These are phyloP conservation scores for Trichophyton simii DNA, from an alignment of 2,329 filamentous ascomycete species.

Conservation along the genomic window DNA sequence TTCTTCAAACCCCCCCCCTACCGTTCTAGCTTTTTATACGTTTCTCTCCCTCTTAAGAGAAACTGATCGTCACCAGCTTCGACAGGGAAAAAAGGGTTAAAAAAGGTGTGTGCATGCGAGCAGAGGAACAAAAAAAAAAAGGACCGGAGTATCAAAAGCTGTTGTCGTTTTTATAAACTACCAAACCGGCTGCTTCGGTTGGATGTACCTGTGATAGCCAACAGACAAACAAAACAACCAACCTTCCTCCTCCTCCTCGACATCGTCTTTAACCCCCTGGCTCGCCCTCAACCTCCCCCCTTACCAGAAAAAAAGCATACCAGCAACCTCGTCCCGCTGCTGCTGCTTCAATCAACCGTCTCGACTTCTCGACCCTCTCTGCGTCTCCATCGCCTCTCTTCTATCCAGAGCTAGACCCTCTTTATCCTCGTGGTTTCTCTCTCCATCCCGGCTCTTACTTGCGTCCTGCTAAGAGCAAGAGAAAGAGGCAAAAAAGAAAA, in stretches of 20 bases:
- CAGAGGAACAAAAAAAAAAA: too few species aligned
- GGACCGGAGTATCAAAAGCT: too few species aligned
- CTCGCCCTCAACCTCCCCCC: background rate
- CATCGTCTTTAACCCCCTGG: background rate
- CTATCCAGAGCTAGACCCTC: background rate
- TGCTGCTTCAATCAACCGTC: too few species aligned
- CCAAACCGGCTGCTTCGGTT: background rate
- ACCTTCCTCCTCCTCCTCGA: too few species aligned
- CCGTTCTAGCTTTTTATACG: too few species aligned
- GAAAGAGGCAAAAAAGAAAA: background rate
- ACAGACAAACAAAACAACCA: too few species aligned
- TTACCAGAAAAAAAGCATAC: background rate
- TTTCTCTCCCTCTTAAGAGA: background rate
- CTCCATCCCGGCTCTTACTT: background rate
- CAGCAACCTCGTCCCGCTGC: background rate
- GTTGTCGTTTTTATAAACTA: background rate
- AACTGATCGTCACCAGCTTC: background rate
- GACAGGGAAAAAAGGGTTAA: too few species aligned
- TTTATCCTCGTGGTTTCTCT: background rate
- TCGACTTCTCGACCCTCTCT: background rate
- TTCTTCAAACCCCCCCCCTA: background rate
- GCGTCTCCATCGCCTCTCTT: background rate
- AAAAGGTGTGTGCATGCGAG: too few species aligned
- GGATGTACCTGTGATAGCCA: background rate
- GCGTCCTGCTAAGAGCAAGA: background rate